Conservation (phyloP, 2,329 filamentous ascomycete species). For the Zarea fungicola region DNA sequence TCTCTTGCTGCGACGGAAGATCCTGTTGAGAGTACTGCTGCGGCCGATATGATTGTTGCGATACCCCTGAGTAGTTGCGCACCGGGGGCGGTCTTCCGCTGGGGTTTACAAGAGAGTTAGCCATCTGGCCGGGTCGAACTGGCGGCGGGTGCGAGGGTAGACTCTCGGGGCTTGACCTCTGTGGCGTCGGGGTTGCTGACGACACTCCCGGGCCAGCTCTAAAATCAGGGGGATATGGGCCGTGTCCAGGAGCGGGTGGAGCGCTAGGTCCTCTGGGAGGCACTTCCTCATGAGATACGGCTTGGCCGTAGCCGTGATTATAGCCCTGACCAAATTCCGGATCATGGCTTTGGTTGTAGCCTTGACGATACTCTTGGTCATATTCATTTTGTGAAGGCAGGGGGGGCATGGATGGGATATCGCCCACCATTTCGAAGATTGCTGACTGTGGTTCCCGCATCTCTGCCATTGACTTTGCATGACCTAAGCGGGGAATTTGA, state of each 20-base stretch:
- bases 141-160: conserved; percentile 58
- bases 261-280: conserved; percentile 28
- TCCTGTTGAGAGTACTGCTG: conserved; percentile 24
- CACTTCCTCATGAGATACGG: conserved; percentile 22
- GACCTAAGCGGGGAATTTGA: conserved; percentile 49
- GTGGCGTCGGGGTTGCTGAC: conserved; percentile 8
- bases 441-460: conserved; percentile 59
- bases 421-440: conserved; percentile 67
- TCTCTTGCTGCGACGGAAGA: conserved; percentile 29
- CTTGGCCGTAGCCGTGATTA: conserved; percentile 21
- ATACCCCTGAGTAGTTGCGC: conserved; percentile 48
- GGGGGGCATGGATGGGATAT: conserved; percentile 52
- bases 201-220: conserved; percentile 23
- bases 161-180: conserved; percentile 36
- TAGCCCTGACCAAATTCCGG: conserved; percentile 15
- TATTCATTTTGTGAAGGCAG: conserved; percentile 32
- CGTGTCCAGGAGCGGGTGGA: conserved; percentile 22
- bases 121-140: conserved; percentile 57
- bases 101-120: conserved; percentile 51
- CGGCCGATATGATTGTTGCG: conserved; percentile 25
- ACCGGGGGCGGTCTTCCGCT: conserved; percentile 54
- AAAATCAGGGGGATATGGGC: conserved; percentile 19
- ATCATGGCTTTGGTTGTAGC: conserved; percentile 19
- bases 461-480: conserved; percentile 64
- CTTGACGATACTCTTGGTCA: conserved; percentile 13